phyloP scores from a whole-genome alignment of 768 basidiomycete genomes.

The Panaeolus papilionaceus region DNA sequence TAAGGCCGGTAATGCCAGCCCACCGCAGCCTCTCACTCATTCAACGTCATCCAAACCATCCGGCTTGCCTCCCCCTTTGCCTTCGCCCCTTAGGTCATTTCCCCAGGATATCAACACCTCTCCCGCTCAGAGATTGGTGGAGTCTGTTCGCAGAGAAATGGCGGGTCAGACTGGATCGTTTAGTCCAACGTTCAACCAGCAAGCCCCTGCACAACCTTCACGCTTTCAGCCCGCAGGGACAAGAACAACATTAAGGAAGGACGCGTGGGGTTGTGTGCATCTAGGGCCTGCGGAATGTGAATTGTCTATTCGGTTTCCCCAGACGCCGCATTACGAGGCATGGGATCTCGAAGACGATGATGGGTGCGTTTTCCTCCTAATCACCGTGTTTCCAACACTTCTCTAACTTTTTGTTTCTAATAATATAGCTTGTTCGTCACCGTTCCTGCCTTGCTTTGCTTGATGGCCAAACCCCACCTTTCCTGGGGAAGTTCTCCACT shows the following conservation, averaged over 20 bases:
- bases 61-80: conserved; percentile 7
- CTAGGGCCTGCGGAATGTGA: conserved; percentile 36
- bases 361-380: conserved; percentile 17
- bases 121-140: conserved; percentile 11
- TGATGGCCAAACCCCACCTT: conserved; percentile 37
- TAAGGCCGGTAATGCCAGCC: conserved; percentile 11
- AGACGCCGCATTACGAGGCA: conserved; percentile 39
- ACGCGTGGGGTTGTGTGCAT: conserved; percentile 31
- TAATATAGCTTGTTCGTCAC: conserved; percentile 31
- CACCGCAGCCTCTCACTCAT: conserved; percentile 1
- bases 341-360: conserved; percentile 44
- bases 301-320: conserved; percentile 35
- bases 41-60: conserved; percentile 8
- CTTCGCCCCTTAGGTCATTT: conserved; percentile 1
- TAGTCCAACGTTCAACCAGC: neutral
- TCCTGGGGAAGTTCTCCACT: conserved; percentile 37
- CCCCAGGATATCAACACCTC: conserved; percentile 3
- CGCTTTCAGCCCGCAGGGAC: neutral
- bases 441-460: conserved; percentile 37
- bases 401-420: conserved; percentile 16
- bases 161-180: neutral
- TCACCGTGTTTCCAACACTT: neutral
- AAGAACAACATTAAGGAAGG: conserved; percentile 20
- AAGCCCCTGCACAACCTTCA: neutral
- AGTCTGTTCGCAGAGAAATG: conserved; percentile 8